A percentile compares a stretch with the other conserved stretches of the same genome.
Conservation (phyloP, 1,284 basidiomycete genomes). For the Omphalotus olearius region DNA sequence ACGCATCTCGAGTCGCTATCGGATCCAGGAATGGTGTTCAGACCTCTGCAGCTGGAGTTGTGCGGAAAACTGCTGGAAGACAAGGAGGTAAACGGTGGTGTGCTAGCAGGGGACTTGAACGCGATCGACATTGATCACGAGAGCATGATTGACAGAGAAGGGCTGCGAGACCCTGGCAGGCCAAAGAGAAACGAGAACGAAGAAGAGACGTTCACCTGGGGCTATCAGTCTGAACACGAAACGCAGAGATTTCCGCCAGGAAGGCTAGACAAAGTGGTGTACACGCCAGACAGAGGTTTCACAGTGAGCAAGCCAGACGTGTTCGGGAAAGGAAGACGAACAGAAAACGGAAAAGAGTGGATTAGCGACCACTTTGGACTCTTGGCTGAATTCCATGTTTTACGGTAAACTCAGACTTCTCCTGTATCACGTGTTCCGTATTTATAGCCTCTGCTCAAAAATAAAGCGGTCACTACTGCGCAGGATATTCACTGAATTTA, state of each 20-base stretch:
- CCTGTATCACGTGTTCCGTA: too few species aligned
- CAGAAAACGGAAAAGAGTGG: slow-evolving; percentile 36
- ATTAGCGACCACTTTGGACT: slow-evolving; percentile 67
- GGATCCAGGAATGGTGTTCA: slow-evolving; percentile 30
- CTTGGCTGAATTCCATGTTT: slow-evolving; percentile 14
- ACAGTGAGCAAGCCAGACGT: slow-evolving; percentile 45
- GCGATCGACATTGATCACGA: slow-evolving; percentile 45
- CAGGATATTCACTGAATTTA: too few species aligned
- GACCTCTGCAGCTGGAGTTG: slow-evolving; percentile 51
- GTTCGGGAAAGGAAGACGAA: slow-evolving; percentile 49
- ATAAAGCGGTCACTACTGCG: too few species aligned
- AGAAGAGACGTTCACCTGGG: slow-evolving; percentile 57
- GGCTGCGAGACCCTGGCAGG: slow-evolving; percentile 52
- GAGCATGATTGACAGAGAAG: slow-evolving; percentile 35
- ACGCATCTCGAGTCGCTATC: slow-evolving; percentile 66
- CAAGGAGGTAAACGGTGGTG: slow-evolving; percentile 45
- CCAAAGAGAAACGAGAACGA: slow-evolving; percentile 26
- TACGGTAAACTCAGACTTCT: background rate
- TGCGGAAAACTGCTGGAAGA: slow-evolving; percentile 28
- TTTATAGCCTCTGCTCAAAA: too few species aligned
- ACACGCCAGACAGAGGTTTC: slow-evolving; percentile 39
- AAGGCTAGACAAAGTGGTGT: slow-evolving; percentile 65
- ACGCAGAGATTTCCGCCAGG: slow-evolving; percentile 37
- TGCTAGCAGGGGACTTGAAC: slow-evolving; percentile 72
- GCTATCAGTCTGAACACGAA: slow-evolving; percentile 41